These are phyloP conservation scores for Agaricales sp. DNA, from an alignment of 1,284 basidiomycete genomes.

Conservation along the genomic window DNA sequence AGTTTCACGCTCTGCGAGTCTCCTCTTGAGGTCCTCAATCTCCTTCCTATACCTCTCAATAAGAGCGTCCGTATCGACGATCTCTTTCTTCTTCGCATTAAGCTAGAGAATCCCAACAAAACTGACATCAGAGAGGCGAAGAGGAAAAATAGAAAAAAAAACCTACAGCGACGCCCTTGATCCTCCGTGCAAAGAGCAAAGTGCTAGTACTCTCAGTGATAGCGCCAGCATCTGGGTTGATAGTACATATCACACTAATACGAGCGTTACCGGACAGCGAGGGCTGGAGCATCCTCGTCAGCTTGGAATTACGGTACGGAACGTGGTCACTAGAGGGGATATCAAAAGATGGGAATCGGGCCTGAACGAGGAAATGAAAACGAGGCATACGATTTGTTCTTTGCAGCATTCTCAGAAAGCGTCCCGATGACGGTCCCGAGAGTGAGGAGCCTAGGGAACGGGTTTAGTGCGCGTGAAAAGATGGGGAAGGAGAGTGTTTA, in stretches of 20 bases:
- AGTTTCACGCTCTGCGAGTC: constrained; percentile 60
- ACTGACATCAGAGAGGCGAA: neutral
- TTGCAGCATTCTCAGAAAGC: constrained; percentile 77
- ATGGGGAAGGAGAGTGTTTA: constrained; percentile 15
- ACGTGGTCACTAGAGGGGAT: constrained; percentile 61
- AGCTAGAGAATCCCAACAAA: constrained; percentile 30
- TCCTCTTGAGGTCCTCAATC: constrained; percentile 73
- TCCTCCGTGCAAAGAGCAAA: constrained; percentile 79
- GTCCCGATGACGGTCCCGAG: constrained; percentile 86
- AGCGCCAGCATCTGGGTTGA: constrained; percentile 75
- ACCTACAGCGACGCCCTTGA: constrained; percentile 68
- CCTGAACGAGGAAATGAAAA: neutral
- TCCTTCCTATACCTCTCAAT: constrained; percentile 87
- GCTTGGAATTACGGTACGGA: constrained; percentile 92
- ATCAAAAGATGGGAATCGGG: constrained; percentile 3
- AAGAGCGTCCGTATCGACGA: constrained; percentile 86
- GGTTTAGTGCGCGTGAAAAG: neutral
- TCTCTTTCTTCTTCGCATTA: constrained; percentile 86
- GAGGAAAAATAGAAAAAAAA: neutral
- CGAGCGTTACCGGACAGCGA: constrained; percentile 91
- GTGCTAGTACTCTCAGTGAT: constrained; percentile 78
- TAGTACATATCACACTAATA: constrained; percentile 93
- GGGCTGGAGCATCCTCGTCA: constrained; percentile 90
- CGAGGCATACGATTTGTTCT: constrained; percentile 51
- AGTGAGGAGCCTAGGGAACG: constrained; percentile 62